phyloP scores from a whole-genome alignment of 1,284 basidiomycete genomes.

The Apiotrichum sp. region DNA sequence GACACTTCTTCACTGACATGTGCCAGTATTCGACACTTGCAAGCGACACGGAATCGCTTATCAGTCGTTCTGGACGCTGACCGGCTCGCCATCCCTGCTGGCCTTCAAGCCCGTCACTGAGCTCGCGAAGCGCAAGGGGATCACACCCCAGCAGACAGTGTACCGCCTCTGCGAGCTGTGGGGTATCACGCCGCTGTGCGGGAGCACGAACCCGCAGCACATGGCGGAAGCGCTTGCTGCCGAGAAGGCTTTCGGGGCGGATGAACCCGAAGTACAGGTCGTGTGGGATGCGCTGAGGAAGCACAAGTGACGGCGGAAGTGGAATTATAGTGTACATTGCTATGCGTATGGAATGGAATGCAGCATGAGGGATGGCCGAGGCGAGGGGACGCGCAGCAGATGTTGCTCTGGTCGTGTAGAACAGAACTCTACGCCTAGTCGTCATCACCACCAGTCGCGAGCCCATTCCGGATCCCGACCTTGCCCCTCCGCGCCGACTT shows the following conservation, averaged over 20 bases:
- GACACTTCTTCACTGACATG: background rate
- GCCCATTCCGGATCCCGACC: constrained; percentile 39
- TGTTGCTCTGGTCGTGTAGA: background rate
- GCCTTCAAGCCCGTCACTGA: constrained; percentile 49
- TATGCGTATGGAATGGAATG: too few relatives aligned
- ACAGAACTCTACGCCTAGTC: constrained; percentile 2
- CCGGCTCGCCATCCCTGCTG: constrained; percentile 63
- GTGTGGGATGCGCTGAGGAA: constrained; percentile 20
- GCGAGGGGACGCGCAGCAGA: too few relatives aligned
- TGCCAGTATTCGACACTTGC: constrained; percentile 36
- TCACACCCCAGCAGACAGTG: constrained; percentile 60
- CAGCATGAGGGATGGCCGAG: too few relatives aligned
- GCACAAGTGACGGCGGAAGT: background rate
- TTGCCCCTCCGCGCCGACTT: constrained; percentile 30
- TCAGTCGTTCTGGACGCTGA: constrained; percentile 82
- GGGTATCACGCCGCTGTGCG: constrained; percentile 41
- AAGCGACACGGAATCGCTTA: constrained; percentile 58
- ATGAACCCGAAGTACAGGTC: constrained; percentile 27
- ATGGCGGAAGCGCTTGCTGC: constrained; percentile 60
- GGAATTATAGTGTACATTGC: background rate
- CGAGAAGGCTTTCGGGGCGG: constrained; percentile 47
- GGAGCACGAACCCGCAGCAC: constrained; percentile 47
- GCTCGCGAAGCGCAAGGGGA: constrained; percentile 51
- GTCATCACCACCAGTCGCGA: constrained; percentile 7
- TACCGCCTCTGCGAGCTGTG: constrained; percentile 60